Conservation (phyloP, 2,329 filamentous ascomycete genomes). For the Talaromyces sp. region DNA sequence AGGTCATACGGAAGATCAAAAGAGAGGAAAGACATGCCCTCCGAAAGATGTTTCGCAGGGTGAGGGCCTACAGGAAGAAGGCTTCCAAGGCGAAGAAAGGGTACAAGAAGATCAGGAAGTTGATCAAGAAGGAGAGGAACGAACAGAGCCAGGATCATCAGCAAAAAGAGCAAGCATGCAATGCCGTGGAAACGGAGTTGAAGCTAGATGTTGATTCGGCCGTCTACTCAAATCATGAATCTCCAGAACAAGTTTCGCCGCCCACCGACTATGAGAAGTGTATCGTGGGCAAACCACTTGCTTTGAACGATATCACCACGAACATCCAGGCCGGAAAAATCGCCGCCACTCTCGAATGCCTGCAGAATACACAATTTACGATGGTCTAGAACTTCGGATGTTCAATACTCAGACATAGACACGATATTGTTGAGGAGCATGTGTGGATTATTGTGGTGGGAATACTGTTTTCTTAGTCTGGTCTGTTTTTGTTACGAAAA, state of each 20-base stretch:
- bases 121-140: background rate
- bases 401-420: too few relatives aligned
- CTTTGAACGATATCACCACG: background rate
- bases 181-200: background rate
- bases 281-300: background rate
- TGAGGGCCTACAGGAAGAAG: constrained; percentile 3
- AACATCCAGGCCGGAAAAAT: background rate
- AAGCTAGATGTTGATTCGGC: background rate
- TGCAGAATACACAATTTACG: background rate
- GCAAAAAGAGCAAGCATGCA: background rate
- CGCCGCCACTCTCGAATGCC: background rate
- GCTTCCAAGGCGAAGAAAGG: background rate
- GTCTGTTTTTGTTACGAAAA: background rate
- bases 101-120: background rate
- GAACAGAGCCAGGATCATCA: background rate
- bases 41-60: background rate
- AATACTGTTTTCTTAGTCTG: background rate
- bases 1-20: constrained; percentile 7
- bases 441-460: background rate
- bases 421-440: background rate
- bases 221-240: background rate
- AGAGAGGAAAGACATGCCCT: background rate
- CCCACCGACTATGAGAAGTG: background rate
- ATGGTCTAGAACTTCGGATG: too few relatives aligned
- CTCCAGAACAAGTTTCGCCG: background rate